A percentile compares a stretch with the other conserved stretches of the same genome.
Evolutionary conservation across 495 filamentous ascomycete species (phyloP).

Genomic region (Oleoguttula mirabilis): DNA sequence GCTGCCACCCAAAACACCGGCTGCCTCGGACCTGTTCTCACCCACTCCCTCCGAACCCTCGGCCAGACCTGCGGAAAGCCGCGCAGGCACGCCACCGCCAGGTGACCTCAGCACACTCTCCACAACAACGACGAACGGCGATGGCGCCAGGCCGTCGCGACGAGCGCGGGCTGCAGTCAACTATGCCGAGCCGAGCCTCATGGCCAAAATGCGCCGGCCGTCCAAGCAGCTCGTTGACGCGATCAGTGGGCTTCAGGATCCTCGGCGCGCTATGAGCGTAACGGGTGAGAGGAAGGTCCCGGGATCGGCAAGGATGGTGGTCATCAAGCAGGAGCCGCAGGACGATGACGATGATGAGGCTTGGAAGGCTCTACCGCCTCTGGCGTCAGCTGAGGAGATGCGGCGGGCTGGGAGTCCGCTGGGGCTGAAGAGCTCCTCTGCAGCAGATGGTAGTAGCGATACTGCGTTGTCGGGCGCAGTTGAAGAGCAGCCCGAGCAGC

Average conservation of each 20-base stretch:
- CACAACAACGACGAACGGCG: constrained; percentile 4
- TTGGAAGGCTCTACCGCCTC: constrained; percentile 13
- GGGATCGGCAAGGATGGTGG: neutral
- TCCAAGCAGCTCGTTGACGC: constrained; percentile 30
- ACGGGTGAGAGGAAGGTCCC: constrained; percentile 4
- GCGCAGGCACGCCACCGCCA: constrained; percentile 29
- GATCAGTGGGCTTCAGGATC: constrained; percentile 19
- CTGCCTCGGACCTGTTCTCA: constrained; percentile 25
- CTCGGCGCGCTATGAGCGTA: constrained; percentile 16
- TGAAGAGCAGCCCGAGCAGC: neutral
- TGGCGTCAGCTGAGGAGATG: neutral
- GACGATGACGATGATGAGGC: constrained; percentile 11
- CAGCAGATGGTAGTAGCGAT: neutral
- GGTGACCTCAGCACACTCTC: constrained; percentile 20
- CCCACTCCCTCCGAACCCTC: constrained; percentile 28
- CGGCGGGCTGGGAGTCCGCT: constrained; percentile 9
- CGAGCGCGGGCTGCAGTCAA: constrained; percentile 29
- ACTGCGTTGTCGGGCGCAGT: neutral
- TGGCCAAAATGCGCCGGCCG: constrained; percentile 32
- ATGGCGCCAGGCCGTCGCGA: constrained; percentile 23
- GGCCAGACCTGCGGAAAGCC: constrained; percentile 17
- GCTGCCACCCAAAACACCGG: constrained; percentile 28
- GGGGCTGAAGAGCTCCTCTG: constrained; percentile 4
- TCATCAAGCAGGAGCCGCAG: constrained; percentile 13
- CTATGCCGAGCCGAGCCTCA: constrained; percentile 33